Conservation (phyloP, 768 basidiomycete species). For the Termitomyces sp. region DNA sequence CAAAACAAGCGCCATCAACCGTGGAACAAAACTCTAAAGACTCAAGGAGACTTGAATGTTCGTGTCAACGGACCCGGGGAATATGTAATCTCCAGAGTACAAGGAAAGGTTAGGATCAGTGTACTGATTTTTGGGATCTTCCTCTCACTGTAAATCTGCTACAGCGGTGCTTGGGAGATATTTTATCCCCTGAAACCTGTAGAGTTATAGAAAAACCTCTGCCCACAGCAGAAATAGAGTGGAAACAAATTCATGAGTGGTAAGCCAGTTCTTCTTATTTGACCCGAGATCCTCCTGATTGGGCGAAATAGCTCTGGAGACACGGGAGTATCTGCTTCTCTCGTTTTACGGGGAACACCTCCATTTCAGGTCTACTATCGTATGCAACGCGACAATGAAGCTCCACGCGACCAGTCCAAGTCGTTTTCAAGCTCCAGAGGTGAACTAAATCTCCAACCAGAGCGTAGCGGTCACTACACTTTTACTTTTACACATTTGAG, state of each 20-base stretch:
- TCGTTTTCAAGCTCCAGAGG: constrained; percentile 67
- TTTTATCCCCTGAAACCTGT: constrained; percentile 79
- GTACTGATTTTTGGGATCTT: neutral
- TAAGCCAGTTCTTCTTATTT: constrained; percentile 22
- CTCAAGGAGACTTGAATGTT: constrained; percentile 42
- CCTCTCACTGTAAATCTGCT: constrained; percentile 7
- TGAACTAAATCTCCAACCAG: constrained; percentile 80
- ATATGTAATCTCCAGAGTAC: constrained; percentile 65
- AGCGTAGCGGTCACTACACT: constrained; percentile 83
- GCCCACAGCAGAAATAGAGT: constrained; percentile 82
- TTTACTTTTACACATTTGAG: constrained; percentile 78
- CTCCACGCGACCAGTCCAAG: constrained; percentile 51
- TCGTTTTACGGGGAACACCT: constrained; percentile 82
- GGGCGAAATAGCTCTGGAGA: constrained; percentile 65
- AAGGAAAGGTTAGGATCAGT: constrained; percentile 49
- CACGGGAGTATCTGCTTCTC: constrained; percentile 82
- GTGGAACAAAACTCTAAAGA: constrained; percentile 60
- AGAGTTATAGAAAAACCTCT: constrained; percentile 67
- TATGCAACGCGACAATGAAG: constrained; percentile 64
- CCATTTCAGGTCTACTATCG: constrained; percentile 85
- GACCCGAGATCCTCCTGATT: neutral
- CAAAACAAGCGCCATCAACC: constrained; percentile 40
- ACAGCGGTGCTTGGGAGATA: constrained; percentile 74
- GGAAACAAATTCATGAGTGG: constrained; percentile 91
- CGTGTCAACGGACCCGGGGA: constrained; percentile 64